Evolutionary conservation across 345 rosid genomes (phyloP), one percentile per base, ranked within the genome.

Genomic region (Hibiscus mutabilis): DNA sequence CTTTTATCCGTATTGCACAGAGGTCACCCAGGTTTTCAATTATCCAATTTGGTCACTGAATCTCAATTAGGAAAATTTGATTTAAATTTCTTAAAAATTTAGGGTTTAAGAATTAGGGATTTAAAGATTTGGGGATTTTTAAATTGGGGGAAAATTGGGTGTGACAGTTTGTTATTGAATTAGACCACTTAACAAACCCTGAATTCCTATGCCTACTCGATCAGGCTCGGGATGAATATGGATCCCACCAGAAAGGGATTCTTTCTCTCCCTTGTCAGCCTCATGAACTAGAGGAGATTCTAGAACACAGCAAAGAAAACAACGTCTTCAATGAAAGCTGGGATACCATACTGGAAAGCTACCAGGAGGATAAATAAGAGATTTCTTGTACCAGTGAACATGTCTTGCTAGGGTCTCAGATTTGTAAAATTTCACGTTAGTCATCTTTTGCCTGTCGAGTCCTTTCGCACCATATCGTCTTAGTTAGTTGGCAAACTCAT

Each of bases 181-280:
- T 51, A 18, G 56, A n/a, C 56, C 56, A 51, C 56, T 79, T 80
- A 15, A 58, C 60, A n/a, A 66, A 80, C 69, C 82, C 82, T 3
- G 75, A 69, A 66, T 78, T 80, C 68, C 40, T 73, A 51, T 78
- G 58, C 42, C 35, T 80, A 75, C 37, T 83, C 44, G 74, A 80
- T 74, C 71, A 74, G 21, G 79, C 79, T 1, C 67, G 73, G 65
- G 79, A 78, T n/a, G 82, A 80, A 60, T 79, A 80, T 18, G 79
- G 79, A 18, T 78, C 74, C 40, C 66, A 77, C 1, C 84, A 79
- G 15, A 64, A 59, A 27, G 82, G 82, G n/a, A 78, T 61, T 22
- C 78, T 81, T 60, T 72, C 74, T 3, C 73, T 78, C 67, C 84
- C 82, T 22, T 80, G 82, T 62, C 56, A 9, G 6, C 81, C 79